Evolutionary conservation across 257 asterid species (phyloP), one percentile per base, ranked within the genome.

Genomic region (Coffea eugenioides): DNA sequence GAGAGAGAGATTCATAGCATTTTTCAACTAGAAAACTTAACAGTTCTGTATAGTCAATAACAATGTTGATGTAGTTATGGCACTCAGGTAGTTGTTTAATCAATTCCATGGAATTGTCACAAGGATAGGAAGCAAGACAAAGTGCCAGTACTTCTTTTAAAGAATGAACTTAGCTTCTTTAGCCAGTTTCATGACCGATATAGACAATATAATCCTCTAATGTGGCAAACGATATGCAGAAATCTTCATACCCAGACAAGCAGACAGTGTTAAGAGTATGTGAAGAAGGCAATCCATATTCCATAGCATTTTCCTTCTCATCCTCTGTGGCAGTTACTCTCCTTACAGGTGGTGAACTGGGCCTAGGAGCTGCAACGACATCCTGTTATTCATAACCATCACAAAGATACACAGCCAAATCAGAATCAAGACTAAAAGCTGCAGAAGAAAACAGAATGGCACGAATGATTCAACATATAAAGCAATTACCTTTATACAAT

Each of bases 211-310:
- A n/a, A 15, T 41, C 12, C 20, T 18, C 39, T 16, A 46, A 20
- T 56, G 36, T 4, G 27, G 73, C 52, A 3, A 14, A 14, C 39
- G 45, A 21, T n/a, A 18, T 2, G 39, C 67, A 68, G 70, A 61
- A 78, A 66, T 41, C 25, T 39, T 39, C 69, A 11, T 92, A 96
- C 99, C 98, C 99, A 9, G 98, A 89, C 59, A 94, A 87, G 92
- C 99, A 96, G 70, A 94, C 88, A 61, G 98, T 96, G 86, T 96
- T 96, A 77, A 94, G 97, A 78, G 98, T 96, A 86, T 92, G 98
- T 0, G 99, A 94, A 73, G 99, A 94, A 81, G 97, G 98, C 39
- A 96, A 85, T 79, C 97, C 97, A 73, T 94, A 94, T 89, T 94
- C 97, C 91, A 94, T 81, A 27, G 97, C 97, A 88, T 94, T 94